These are phyloP conservation scores for Aspergillus heteromorphus DNA, from an alignment of 495 filamentous ascomycete genomes.

Conservation along the genomic window DNA sequence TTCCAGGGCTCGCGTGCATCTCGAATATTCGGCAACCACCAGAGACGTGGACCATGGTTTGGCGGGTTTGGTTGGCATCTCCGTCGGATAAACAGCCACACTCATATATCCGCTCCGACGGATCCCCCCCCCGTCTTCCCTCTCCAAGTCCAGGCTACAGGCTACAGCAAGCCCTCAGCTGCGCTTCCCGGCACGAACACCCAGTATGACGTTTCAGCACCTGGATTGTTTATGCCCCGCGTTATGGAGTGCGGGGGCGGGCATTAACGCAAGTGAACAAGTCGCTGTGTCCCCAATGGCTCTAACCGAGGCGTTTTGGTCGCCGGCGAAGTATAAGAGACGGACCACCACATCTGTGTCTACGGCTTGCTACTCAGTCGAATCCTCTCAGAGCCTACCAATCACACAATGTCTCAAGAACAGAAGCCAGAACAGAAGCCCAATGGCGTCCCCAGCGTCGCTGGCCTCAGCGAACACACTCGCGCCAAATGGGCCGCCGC, in stretches of 20 bases:
- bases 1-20: not conserved
- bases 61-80: no score
- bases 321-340: conserved; percentile 1
- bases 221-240: not conserved
- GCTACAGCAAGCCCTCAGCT: not conserved
- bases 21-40: not conserved
- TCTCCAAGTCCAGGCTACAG: no score
- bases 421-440: not conserved
- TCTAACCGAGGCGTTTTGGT: not conserved
- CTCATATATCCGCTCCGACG: conserved; percentile 5
- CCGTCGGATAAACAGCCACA: conserved; percentile 1
- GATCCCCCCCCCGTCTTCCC: no score
- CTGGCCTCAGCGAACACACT: not conserved
- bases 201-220: not conserved
- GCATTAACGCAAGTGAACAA: no score
- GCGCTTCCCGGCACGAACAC: not conserved
- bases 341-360: not conserved
- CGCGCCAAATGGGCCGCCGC: conserved; percentile 10
- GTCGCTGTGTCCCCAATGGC: not conserved
- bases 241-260: not conserved
- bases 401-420: not conserved
- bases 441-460: not conserved
- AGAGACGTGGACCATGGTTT: not conserved
- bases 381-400: not conserved
- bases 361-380: not conserved